Base-by-base conservation (phyloP, 1,139 yeast species). In the Entelexis sorbosivorans region DNA sequence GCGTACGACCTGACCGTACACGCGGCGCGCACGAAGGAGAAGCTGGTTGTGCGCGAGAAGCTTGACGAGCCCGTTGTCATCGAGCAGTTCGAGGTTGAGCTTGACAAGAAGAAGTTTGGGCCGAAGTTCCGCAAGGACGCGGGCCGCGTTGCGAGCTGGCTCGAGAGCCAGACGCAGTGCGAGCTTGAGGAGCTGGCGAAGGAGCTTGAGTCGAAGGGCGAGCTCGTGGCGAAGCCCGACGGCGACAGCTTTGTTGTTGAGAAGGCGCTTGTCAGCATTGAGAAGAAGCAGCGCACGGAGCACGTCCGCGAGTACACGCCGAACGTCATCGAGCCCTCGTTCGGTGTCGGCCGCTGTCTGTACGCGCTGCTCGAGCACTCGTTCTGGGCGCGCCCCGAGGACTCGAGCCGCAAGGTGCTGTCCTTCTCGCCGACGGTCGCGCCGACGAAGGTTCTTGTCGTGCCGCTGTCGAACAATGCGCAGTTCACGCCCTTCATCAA, bases 91-190 rank as follows among this genome's bases (percentile, higher is more conserved):
- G 96, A 88, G 70, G 82, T 86, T 56, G 88, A 81, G 58, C 74
- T 91, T 63, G 84, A 87, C 63, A 89, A 88, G 78, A 93, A 91
- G 77, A 82, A 87, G 72, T 91, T 93, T 62, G 99, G 99, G 60
- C 98, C 98, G 54, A 82, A 79, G 70, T 93, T 89, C 78, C 84
- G 96, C 76, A 88, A 87, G 70, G 95, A 91, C 65, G 97, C 98
- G 47, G 91, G 95, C 64, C 75, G 78, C 63, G 95, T 91, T 59
- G 95, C 89, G 70, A 73, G 78, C 58, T 87, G 82, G 82, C 76
- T 93, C 61, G 66, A 72, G 49, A 69, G 77, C 43, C 80, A 93
- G 72, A 79, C 91, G 54, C 89, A 91, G 73, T 82, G 86, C 61
- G 95, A 88, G 69, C 78, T 86, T 61, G 94, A 83, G 68, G 77